Conservation (phyloP, 1,284 basidiomycete genomes). For the Cutaneotrichosporon cutaneum region DNA sequence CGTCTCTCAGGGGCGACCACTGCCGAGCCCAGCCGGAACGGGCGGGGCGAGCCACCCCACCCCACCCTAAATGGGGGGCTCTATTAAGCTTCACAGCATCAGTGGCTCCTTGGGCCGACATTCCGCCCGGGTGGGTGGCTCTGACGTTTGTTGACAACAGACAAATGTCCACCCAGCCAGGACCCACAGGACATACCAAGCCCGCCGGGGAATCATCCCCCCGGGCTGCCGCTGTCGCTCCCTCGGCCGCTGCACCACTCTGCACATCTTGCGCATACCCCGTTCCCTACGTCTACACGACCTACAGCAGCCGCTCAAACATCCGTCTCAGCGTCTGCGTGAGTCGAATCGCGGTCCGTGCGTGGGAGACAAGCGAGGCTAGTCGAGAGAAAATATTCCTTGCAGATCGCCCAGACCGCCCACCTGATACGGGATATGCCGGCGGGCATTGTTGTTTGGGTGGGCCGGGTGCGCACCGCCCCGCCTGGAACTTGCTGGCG, state of each 20-base stretch:
- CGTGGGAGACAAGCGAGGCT: neutral
- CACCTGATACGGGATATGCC: neutral
- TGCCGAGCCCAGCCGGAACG: too few relatives aligned
- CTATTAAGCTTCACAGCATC: neutral
- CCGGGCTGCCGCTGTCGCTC: neutral
- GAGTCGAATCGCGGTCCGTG: constrained; percentile 40
- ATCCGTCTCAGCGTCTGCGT: constrained; percentile 75
- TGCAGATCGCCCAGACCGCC: neutral
- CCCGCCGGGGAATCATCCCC: neutral
- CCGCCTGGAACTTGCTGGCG: neutral
- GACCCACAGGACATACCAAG: neutral
- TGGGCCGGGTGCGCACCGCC: neutral
- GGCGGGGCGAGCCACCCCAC: too few relatives aligned
- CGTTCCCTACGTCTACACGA: constrained; percentile 72
- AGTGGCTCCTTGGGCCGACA: too few relatives aligned
- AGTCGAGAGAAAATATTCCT: neutral
- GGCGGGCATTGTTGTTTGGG: neutral
- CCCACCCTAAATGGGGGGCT: neutral
- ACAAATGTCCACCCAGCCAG: neutral
- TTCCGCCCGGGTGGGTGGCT: too few relatives aligned
- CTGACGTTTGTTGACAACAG: neutral
- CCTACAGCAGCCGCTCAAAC: constrained; percentile 79
- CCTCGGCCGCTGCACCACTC: constrained; percentile 56
- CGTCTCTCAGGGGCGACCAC: too few relatives aligned
- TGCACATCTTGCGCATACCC: constrained; percentile 74